phyloP scores from a whole-genome alignment of 2,329 filamentous ascomycete genomes.

The Leptodontidium sp. region DNA sequence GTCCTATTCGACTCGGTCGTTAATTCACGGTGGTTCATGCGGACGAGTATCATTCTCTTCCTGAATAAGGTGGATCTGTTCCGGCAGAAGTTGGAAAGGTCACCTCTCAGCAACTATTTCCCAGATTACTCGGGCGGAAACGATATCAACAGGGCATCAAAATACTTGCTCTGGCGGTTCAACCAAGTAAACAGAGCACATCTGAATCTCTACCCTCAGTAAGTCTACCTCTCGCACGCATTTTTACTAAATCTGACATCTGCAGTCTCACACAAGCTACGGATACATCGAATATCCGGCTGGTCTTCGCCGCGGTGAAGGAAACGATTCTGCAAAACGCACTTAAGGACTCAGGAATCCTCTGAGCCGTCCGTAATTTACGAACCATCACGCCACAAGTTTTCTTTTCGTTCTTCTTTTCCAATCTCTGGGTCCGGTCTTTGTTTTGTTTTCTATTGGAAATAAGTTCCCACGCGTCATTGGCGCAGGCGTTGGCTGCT shows the following conservation, averaged over 20 bases:
- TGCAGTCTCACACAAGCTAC: slow-evolving; percentile 94
- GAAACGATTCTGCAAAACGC: slow-evolving; percentile 99
- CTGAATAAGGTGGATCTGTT: slow-evolving; percentile 99
- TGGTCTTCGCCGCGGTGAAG: slow-evolving; percentile 98
- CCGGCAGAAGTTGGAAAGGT: slow-evolving; percentile 90
- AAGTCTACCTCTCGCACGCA: slow-evolving; percentile 52
- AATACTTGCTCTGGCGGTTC: slow-evolving; percentile 97
- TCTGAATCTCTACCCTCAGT: slow-evolving; percentile 97
- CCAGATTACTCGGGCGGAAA: slow-evolving; percentile 97
- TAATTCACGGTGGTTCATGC: slow-evolving; percentile 99
- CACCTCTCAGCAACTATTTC: slow-evolving; percentile 93
- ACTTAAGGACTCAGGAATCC: slow-evolving; percentile 95
- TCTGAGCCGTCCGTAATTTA: slow-evolving; percentile 59
- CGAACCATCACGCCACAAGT: slow-evolving; percentile 37
- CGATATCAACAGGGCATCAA: slow-evolving; percentile 97
- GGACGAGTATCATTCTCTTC: slow-evolving; percentile 98
- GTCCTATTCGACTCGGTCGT: slow-evolving; percentile 98
- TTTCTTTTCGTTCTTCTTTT: slow-evolving; percentile 27
- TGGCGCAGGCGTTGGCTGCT: slow-evolving; percentile 41
- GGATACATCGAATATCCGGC: slow-evolving; percentile 96
- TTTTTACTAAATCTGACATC: slow-evolving; percentile 33
- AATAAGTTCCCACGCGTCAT: slow-evolving; percentile 34
- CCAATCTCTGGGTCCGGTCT: slow-evolving; percentile 6
- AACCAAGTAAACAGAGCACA: slow-evolving; percentile 98
- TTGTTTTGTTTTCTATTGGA: slow-evolving; percentile 26